Evolutionary conservation across 1,284 basidiomycete species (phyloP).

Genomic region (Tilletia horrida): DNA sequence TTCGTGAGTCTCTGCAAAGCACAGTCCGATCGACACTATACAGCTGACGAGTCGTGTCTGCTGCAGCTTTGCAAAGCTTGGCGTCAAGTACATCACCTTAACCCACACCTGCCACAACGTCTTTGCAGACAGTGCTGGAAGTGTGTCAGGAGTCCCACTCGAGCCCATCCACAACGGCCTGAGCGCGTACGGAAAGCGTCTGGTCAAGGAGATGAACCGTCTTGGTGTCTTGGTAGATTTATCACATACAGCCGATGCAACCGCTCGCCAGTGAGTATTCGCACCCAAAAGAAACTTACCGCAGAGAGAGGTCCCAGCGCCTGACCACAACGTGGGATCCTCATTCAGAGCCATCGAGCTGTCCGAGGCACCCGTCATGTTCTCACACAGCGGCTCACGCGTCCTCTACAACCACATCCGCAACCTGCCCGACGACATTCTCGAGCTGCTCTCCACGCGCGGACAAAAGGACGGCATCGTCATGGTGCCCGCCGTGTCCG

Average conservation of each 20-base stretch:
- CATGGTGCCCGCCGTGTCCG: slow-evolving; percentile 23
- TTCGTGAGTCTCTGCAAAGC: slow-evolving; percentile 4
- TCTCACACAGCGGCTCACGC: slow-evolving; percentile 49
- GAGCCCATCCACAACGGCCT: slow-evolving; percentile 28
- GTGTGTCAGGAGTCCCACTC: slow-evolving; percentile 8
- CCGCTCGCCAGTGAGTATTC: slow-evolving; percentile 30
- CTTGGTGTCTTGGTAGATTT: slow-evolving; percentile 40
- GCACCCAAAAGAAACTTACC: too few species aligned
- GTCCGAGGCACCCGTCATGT: slow-evolving; percentile 47
- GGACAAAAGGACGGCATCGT: slow-evolving; percentile 21
- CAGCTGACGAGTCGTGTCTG: background rate
- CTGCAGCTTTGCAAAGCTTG: slow-evolving; percentile 20
- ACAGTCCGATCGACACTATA: background rate
- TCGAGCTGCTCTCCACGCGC: slow-evolving; percentile 14
- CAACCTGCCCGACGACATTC: slow-evolving; percentile 31
- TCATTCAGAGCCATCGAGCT: slow-evolving; percentile 27
- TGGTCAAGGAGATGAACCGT: slow-evolving; percentile 31
- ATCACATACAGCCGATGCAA: slow-evolving; percentile 47
- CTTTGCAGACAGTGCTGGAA: slow-evolving; percentile 31
- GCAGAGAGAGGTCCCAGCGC: too few species aligned
- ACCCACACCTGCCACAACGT: slow-evolving; percentile 33
- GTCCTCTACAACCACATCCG: slow-evolving; percentile 34
- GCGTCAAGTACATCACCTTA: slow-evolving; percentile 32
- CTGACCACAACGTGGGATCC: too few species aligned
- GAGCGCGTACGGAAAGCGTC: slow-evolving; percentile 21